Base-by-base conservation (phyloP, 2,329 filamentous ascomycete species). In the Chrysosporium queenslandicum region DNA sequence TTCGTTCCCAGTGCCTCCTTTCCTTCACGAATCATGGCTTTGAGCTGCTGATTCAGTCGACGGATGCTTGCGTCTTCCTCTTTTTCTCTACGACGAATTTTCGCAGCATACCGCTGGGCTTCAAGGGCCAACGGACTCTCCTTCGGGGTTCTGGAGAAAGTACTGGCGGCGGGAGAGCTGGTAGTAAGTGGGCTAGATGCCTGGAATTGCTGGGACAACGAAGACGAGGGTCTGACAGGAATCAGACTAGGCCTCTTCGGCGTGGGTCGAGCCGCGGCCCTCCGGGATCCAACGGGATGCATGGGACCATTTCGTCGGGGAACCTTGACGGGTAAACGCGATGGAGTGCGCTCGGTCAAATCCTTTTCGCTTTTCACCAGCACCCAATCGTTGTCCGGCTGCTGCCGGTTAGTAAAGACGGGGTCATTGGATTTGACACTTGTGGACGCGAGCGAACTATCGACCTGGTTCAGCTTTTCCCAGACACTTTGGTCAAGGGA, bases 21-120 rank as follows among this genome's bases (percentile, higher is more conserved):
- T 0, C 90, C 92, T 68, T 97, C 85, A 1, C 83, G 77, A 51
- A 98, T 94, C 85, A 98, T 88, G 30, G 83, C 85, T 63, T 86
- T 80, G 45, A 97, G 72, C 60, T 86, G 81, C 45, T 80, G 77
- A 64, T 92, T 94, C 68, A 97, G 82, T 23, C 84, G 80, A 46
- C 81, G 82, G 60, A 97, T 85, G 49, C 85, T 82, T 40, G 83
- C 80, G 60, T 97, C 89, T 6, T 86, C 79, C 60, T 90, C 83
- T 42, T 82, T 76, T 61, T 95, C 88, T 53, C 86, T 85, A 47
- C 80, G 79, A 21, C 82, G 75, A 58, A 84, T 79, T 63, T 81
- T 78, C n/a, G 82, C 82, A 4, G 87, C 82, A 52, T 90, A 80
- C 41, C 79, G 78, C 63, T 84, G 83, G 5, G 87, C 86, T 61